Conservation (phyloP, 495 filamentous ascomycete species). For the Aspergillus ellipticus region DNA sequence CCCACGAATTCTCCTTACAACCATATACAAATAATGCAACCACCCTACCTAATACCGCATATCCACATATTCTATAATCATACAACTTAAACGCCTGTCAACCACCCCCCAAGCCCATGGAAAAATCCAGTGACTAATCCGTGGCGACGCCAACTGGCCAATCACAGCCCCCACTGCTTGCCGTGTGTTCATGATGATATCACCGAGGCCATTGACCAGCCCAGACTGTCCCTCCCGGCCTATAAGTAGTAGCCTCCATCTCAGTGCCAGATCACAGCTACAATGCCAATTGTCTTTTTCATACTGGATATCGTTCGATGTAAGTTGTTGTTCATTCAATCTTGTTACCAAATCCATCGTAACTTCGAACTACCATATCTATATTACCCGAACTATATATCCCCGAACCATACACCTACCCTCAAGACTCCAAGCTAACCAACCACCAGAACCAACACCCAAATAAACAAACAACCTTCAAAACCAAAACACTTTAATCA, state of each 20-base stretch:
- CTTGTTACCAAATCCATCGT: no score
- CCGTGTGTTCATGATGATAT: constrained; percentile 9
- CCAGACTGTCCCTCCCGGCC: no score
- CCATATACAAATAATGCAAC: no score
- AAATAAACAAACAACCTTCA: not conserved
- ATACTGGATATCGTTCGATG: no score
- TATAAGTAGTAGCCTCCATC: not conserved
- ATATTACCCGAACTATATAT: not conserved
- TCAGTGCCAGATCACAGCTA: not conserved
- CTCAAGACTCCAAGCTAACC: not conserved
- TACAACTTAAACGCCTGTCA: no score
- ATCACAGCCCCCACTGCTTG: not conserved
- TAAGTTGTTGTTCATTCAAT: no score
- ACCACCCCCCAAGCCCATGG: no score
- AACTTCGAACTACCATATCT: no score
- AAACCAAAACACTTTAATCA: not conserved
- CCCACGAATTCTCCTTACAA: no score
- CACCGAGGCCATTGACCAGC: not conserved
- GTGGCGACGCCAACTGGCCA: not conserved
- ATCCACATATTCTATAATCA: not conserved
- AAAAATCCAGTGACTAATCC: not conserved
- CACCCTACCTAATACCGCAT: no score
- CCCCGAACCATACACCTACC: not conserved
- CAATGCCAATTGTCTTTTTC: not conserved
- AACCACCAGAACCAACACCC: not conserved